A percentile compares a stretch with the other conserved stretches of the same genome.
Evolutionary conservation across 1,284 basidiomycete species (phyloP).

Genomic region (Apiotrichum brassicae): DNA sequence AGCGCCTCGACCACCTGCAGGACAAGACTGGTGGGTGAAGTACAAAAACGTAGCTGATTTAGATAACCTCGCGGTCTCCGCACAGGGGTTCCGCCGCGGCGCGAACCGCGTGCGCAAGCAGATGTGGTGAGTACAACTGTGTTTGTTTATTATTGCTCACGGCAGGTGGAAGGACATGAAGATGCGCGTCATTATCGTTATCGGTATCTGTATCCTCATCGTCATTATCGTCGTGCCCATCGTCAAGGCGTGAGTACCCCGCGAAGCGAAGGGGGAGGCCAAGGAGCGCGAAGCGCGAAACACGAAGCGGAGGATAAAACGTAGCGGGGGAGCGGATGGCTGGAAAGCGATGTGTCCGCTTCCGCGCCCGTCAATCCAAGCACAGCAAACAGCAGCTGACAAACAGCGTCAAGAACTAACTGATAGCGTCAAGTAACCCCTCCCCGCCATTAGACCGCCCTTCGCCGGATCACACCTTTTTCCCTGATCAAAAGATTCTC

Average conservation of each 20-base stretch:
- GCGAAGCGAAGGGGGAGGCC: no score
- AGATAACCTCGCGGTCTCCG: constrained; percentile 98
- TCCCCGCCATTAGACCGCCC: no score
- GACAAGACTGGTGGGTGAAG: constrained; percentile 85
- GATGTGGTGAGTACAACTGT: constrained; percentile 55
- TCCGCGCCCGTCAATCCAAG: no score
- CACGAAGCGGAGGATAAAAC: no score
- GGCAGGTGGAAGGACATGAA: constrained; percentile 96
- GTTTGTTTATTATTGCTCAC: constrained; percentile 12
- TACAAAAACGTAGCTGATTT: neutral
- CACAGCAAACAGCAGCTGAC: neutral
- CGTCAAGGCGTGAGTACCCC: constrained; percentile 59
- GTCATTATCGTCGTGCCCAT: constrained; percentile 90
- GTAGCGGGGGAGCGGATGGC: no score
- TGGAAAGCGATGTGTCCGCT: no score
- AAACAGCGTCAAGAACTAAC: constrained; percentile 12
- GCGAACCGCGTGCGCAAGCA: constrained; percentile 97
- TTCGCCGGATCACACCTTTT: no score
- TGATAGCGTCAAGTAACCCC: neutral
- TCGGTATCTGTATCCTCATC: constrained; percentile 79
- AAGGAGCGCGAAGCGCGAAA: no score
- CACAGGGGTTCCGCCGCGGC: constrained; percentile 94
- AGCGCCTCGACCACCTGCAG: constrained; percentile 86
- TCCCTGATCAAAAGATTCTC: no score
- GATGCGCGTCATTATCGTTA: constrained; percentile 59